These are phyloP conservation scores for Pythium rishiriense DNA, from an alignment of 352 stramenopile species.

Conservation along the genomic window DNA sequence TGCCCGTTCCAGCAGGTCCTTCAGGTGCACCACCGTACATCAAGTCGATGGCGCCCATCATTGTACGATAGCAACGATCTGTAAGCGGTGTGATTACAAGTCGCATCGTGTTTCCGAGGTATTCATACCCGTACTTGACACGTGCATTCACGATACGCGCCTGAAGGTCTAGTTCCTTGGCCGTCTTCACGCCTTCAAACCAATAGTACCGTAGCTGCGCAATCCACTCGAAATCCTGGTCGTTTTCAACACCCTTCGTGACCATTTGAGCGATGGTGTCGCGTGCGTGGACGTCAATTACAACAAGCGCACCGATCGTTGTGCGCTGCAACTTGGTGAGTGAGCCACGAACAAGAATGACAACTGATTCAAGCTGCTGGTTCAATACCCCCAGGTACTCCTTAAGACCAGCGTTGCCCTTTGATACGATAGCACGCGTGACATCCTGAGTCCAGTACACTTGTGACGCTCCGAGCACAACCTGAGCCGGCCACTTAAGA, in stretches of 20 bases:
- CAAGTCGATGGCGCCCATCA: conserved; percentile 88
- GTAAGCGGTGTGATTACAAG: conserved; percentile 90
- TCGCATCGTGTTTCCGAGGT: conserved; percentile 84
- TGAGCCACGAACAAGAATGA: conserved; percentile 90
- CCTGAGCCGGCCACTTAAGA: conserved; percentile 93
- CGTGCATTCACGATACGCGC: conserved; percentile 88
- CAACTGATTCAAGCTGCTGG: conserved; percentile 85
- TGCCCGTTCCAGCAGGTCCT: conserved; percentile 92
- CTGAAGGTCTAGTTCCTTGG: conserved; percentile 66
- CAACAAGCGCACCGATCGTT: conserved; percentile 91
- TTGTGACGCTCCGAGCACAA: conserved; percentile 91
- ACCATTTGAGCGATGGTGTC: conserved; percentile 94
- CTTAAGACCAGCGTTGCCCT: conserved; percentile 69
- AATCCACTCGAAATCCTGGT: conserved; percentile 94
- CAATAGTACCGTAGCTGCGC: conserved; percentile 94
- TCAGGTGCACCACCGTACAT: conserved; percentile 88
- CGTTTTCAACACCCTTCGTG: conserved; percentile 82
- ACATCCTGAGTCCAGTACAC: conserved; percentile 95
- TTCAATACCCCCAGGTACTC: conserved; percentile 86
- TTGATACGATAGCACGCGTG: conserved; percentile 76
- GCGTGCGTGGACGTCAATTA: conserved; percentile 92
- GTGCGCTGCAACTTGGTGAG: conserved; percentile 91
- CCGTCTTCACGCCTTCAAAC: conserved; percentile 63
- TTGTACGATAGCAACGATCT: conserved; percentile 87
- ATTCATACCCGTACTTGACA: conserved; percentile 90